Conservation (phyloP, 768 basidiomycete species). For the Tulasnella sp. region DNA sequence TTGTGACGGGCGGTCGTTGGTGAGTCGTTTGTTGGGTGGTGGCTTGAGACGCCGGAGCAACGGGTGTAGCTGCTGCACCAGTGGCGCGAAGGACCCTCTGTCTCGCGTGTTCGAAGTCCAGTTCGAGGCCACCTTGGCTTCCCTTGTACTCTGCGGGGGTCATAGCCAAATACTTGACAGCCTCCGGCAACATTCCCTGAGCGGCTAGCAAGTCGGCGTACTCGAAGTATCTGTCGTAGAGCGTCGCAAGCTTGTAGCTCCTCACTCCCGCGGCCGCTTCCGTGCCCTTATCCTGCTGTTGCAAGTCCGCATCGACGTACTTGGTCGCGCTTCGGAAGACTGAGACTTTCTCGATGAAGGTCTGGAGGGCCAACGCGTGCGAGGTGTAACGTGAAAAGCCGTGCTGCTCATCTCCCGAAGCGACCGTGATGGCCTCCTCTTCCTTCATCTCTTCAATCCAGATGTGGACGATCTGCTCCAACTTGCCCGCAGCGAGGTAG, state of each 20-base stretch:
- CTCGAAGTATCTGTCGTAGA: conserved; percentile 94
- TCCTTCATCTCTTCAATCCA: conserved; percentile 89
- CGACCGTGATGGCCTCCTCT: conserved; percentile 55
- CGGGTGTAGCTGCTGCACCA: conserved; percentile 40
- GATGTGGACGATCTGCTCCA: conserved; percentile 84
- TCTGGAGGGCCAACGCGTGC: conserved; percentile 81
- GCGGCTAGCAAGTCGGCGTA: conserved; percentile 89
- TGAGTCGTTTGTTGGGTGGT: conserved; percentile 30
- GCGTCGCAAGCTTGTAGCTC: conserved; percentile 72
- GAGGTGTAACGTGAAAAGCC: conserved; percentile 62
- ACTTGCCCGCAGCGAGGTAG: conserved; percentile 83
- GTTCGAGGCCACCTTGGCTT: conserved; percentile 41
- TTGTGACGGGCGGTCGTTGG: not conserved
- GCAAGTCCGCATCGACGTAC: conserved; percentile 72
- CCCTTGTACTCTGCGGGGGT: conserved; percentile 78
- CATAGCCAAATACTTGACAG: conserved; percentile 70
- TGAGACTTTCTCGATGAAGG: conserved; percentile 94
- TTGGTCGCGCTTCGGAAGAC: conserved; percentile 85
- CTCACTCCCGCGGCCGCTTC: conserved; percentile 50
- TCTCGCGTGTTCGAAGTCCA: conserved; percentile 46
- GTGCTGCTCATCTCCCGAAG: conserved; percentile 43
- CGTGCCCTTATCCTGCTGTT: conserved; percentile 40
- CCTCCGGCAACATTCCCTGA: conserved; percentile 85
- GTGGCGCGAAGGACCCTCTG: conserved; percentile 48
- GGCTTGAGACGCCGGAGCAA: conserved; percentile 40